Conservation (phyloP, 306 rosid genomes). For the Arachis hypogaea region DNA sequence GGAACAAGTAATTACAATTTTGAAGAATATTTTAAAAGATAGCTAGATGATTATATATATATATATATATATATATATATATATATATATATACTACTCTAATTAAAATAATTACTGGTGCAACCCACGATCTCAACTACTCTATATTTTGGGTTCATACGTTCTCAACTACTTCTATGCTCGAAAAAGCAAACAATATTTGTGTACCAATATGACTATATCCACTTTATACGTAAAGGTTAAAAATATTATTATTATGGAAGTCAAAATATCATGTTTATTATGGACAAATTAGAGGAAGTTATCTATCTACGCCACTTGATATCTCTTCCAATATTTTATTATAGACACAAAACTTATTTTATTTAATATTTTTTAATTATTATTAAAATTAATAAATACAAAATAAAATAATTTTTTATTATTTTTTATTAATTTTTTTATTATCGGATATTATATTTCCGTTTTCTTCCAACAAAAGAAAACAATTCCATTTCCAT, state of each 20-base stretch:
- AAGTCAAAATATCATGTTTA: not conserved
- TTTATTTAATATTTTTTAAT: too few relatives aligned
- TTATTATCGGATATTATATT: too few relatives aligned
- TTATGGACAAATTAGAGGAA: not conserved
- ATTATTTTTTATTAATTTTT: too few relatives aligned
- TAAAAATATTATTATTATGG: not conserved
- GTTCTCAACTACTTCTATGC: not conserved
- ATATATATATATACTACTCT: not conserved
- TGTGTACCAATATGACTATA: not conserved
- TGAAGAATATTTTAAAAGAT: not conserved
- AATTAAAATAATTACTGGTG: constrained; percentile 7
- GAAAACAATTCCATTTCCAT: not conserved
- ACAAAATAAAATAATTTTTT: too few relatives aligned
- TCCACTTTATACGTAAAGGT: not conserved
- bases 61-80: not conserved
- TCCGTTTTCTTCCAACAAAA: not conserved
- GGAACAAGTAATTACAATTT: not conserved
- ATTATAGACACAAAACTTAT: too few relatives aligned
- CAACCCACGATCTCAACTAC: constrained; percentile 4
- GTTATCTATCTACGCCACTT: not conserved
- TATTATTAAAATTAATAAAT: too few relatives aligned
- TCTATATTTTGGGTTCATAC: not conserved
- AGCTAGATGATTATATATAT: not conserved
- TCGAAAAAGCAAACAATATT: not conserved
- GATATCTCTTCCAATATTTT: not conserved